These are phyloP conservation scores for Aspergillus diversus DNA, from an alignment of 495 filamentous ascomycete species.

Conservation along the genomic window DNA sequence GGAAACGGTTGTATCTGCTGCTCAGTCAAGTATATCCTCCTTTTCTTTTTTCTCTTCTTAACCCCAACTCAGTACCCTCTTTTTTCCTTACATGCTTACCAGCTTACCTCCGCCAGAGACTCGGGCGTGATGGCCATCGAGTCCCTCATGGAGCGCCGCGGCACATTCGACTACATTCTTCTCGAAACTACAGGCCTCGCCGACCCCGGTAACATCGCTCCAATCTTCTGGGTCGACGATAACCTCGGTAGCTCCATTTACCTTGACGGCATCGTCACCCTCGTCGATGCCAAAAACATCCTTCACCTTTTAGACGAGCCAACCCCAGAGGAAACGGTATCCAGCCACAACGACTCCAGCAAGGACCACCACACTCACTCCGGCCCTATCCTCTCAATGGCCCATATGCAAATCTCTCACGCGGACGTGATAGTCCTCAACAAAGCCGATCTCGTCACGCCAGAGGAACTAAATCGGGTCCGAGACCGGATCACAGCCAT, in stretches of 20 bases:
- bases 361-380: slow-evolving; percentile 51
- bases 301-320: slow-evolving; percentile 77
- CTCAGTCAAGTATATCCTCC: slow-evolving; percentile 78
- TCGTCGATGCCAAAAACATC: slow-evolving; percentile 95
- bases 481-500: slow-evolving; percentile 73
- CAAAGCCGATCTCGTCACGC: slow-evolving; percentile 86
- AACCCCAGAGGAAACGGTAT: slow-evolving; percentile 55
- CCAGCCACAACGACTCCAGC: slow-evolving; percentile 47
- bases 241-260: slow-evolving; percentile 92
- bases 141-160: slow-evolving; percentile 91
- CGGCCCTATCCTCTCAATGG: slow-evolving; percentile 78
- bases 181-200: slow-evolving; percentile 96
- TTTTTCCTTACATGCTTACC: neutral
- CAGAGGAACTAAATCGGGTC: slow-evolving; percentile 65
- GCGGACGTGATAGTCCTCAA: slow-evolving; percentile 96
- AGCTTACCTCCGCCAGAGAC: slow-evolving; percentile 60
- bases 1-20: slow-evolving; percentile 98
- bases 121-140: slow-evolving; percentile 92
- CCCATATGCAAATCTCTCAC: slow-evolving; percentile 94
- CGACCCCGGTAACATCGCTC: slow-evolving; percentile 94
- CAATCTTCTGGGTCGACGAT: slow-evolving; percentile 96
- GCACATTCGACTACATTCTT: slow-evolving; percentile 95
- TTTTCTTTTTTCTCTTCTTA: neutral
- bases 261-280: slow-evolving; percentile 93
- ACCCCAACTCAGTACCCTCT: neutral